Conservation (phyloP, 2,329 filamentous ascomycete species). For the Bipolaris zeicola region DNA sequence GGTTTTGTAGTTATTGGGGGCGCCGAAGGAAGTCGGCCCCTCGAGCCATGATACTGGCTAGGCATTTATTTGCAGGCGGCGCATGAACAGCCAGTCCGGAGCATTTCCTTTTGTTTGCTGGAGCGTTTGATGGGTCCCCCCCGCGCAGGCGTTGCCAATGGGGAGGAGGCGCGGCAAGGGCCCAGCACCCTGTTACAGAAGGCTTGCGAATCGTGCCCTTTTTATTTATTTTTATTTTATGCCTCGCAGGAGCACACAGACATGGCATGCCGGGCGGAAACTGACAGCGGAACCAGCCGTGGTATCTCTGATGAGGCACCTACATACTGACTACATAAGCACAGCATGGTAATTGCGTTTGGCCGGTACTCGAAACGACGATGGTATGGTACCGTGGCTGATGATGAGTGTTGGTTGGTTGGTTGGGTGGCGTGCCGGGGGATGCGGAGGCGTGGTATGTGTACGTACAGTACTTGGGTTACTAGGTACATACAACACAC, state of each 20-base stretch:
- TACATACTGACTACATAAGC: too few relatives aligned
- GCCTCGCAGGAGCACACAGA: not conserved
- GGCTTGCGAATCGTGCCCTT: not conserved
- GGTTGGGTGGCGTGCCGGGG: slow-evolving; percentile 1
- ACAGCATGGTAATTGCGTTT: not conserved
- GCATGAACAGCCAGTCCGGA: slow-evolving; percentile 14
- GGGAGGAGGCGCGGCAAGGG: not conserved
- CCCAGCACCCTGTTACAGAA: slow-evolving; percentile 15
- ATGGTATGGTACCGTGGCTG: not conserved
- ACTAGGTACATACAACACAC: not conserved
- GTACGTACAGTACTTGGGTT: not conserved
- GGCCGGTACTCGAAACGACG: not conserved
- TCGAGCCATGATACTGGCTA: not conserved
- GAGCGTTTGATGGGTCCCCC: slow-evolving; percentile 9
- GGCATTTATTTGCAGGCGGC: not conserved
- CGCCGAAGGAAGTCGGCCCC: not conserved
- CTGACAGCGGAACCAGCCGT: slow-evolving; percentile 1
- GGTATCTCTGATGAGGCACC: not conserved
- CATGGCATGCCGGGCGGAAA: not conserved
- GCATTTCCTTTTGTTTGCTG: slow-evolving; percentile 18
- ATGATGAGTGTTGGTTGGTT: not conserved
- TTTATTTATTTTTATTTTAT: slow-evolving; percentile 3
- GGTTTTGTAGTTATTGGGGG: not conserved
- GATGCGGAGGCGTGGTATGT: not conserved
- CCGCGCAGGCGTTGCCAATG: slow-evolving; percentile 7